Evolutionary conservation across 306 rosid genomes (phyloP).

Genomic region (Geum urbanum): DNA sequence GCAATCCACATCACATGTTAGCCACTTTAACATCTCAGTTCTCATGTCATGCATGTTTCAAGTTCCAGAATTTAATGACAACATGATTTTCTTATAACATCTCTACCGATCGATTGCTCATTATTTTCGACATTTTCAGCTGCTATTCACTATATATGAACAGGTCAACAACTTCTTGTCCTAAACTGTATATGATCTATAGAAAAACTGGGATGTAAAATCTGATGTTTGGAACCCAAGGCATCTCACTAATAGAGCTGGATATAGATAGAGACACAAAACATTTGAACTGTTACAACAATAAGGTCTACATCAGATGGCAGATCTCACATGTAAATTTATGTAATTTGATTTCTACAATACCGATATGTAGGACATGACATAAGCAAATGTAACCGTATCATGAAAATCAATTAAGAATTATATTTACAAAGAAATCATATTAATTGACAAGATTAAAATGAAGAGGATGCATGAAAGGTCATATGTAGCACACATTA

Average conservation of each 20-base stretch:
- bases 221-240: not conserved
- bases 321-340: not conserved
- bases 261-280: not conserved
- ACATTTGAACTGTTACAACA: not conserved
- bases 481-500: too few relatives aligned
- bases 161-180: not conserved
- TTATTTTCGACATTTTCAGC: not conserved
- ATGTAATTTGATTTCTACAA: not conserved
- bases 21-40: not conserved
- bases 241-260: not conserved
- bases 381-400: not conserved
- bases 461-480: not conserved
- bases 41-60: too few relatives aligned
- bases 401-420: not conserved
- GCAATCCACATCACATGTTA: not conserved
- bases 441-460: not conserved
- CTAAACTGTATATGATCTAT: not conserved
- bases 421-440: not conserved
- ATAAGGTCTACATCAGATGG: not conserved
- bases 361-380: not conserved
- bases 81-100: not conserved
- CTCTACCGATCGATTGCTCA: not conserved
- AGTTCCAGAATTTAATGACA: not conserved
- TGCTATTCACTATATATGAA: too few relatives aligned
- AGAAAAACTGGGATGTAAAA: not conserved